phyloP scores from a whole-genome alignment of 441 rosid species.

The Theobroma grandiflorum region DNA sequence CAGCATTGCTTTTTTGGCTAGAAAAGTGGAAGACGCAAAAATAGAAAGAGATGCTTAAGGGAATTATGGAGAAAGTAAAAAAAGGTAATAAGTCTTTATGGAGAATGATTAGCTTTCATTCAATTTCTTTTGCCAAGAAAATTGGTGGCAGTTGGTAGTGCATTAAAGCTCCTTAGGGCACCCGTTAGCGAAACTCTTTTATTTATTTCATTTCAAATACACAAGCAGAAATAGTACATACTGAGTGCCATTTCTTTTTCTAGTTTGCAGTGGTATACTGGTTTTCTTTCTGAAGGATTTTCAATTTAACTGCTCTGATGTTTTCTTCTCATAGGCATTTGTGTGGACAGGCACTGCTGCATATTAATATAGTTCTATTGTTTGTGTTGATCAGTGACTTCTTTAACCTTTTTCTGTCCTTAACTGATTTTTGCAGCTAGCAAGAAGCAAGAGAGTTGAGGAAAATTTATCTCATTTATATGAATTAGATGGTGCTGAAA shows the following conservation, averaged over 20 bases:
- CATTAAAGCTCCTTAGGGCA: too few relatives aligned
- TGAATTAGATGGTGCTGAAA: constrained; percentile 90
- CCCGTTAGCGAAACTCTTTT: not conserved
- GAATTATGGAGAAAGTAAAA: not conserved
- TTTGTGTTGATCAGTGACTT: not conserved
- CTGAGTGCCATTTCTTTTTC: not conserved
- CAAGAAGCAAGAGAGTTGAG: constrained; percentile 65
- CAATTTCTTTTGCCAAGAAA: not conserved
- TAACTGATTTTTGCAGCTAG: constrained; percentile 54
- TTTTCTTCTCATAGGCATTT: not conserved
- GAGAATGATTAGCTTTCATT: not conserved
- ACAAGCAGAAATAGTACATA: not conserved
- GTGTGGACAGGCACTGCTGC: not conserved
- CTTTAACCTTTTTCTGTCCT: constrained; percentile 17
- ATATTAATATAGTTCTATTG: not conserved
- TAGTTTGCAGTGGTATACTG: not conserved
- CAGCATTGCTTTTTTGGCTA: not conserved
- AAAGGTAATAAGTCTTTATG: not conserved
- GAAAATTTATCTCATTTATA: constrained; percentile 54
- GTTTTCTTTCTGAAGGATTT: not conserved
- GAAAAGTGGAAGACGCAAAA: not conserved
- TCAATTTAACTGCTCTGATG: not conserved
- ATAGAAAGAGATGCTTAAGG: not conserved
- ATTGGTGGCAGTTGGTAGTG: not conserved
- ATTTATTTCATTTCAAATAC: not conserved